Conservation (phyloP, 768 basidiomycete genomes). For the Leccinum longicurvipes region DNA sequence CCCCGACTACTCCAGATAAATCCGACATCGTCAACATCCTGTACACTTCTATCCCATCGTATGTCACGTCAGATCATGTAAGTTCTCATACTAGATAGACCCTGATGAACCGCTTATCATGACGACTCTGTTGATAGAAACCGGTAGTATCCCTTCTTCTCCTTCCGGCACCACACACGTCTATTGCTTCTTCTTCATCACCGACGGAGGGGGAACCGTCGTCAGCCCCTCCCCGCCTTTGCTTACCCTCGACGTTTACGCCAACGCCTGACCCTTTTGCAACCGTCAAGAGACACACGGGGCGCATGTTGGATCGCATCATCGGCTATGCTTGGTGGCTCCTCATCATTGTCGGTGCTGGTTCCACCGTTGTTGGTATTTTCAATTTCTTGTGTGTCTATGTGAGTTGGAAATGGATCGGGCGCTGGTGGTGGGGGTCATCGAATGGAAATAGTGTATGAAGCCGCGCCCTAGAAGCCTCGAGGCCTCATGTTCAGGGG, state of each 20-base stretch:
- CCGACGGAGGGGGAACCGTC: slow-evolving; percentile 25
- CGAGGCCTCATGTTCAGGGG: neutral
- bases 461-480: neutral
- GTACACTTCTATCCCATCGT: slow-evolving; percentile 79
- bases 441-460: slow-evolving; percentile 14
- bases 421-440: slow-evolving; percentile 31
- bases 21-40: slow-evolving; percentile 62
- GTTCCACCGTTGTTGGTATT: slow-evolving; percentile 64
- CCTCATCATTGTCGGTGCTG: slow-evolving; percentile 72
- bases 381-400: slow-evolving; percentile 72
- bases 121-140: slow-evolving; percentile 50
- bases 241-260: slow-evolving; percentile 47
- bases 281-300: slow-evolving; percentile 56
- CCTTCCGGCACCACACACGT: slow-evolving; percentile 43
- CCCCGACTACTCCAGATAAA: slow-evolving; percentile 44
- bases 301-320: slow-evolving; percentile 65
- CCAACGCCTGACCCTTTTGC: slow-evolving; percentile 55
- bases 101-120: neutral
- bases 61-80: slow-evolving; percentile 90
- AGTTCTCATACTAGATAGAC: slow-evolving; percentile 16
- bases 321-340: slow-evolving; percentile 81
- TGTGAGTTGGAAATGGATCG: slow-evolving; percentile 58
- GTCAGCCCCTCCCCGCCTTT: slow-evolving; percentile 38
- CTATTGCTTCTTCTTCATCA: slow-evolving; percentile 17
- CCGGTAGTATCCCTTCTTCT: slow-evolving; percentile 76